Evolutionary conservation across 2,329 filamentous ascomycete species (phyloP), one percentile per base, ranked within the genome.

Genomic region (Colletotrichum eremochloae): DNA sequence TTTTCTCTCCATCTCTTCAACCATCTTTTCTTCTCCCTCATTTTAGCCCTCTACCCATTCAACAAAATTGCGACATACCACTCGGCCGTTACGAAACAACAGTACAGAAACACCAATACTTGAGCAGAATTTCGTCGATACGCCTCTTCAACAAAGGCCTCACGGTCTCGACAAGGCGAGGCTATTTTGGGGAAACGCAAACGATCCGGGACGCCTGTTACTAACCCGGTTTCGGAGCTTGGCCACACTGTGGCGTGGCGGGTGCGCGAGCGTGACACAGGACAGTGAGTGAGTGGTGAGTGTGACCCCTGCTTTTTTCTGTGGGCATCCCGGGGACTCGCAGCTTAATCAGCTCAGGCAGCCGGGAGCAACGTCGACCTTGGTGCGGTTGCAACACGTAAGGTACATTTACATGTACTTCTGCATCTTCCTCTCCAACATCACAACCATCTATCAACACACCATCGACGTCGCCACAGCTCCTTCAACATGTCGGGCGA

Each of bases 311-410:
- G 33, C 46, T 50, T 42, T 8, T 50, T 63, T 62, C 60, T 52
- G 60, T 52, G 60, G 60, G 60, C 44, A 67, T 62, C 57, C 31
- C 42, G 42, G 50, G 38, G 44, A 68, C 53, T 36, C 62, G 29
- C 36, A 42, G 69, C 69, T 72, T 68, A 72, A 58, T 72, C 66
- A 72, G 65, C 69, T 68, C 48, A 55, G 46, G 69, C 69, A 72
- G 38, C 69, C 69, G 69, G 40, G 63, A 68, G 65, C 69, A 63
- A 72, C 69, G 69, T 71, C 69, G 65, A 63, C 64, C 50, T 48
- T 64, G 18, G n/a, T 24, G 40, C 46, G 55, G 33, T 40, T 57
- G 46, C 50, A 62, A 67, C 64, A 42, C 38, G 55, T 53, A 52
- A 44, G 71, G 67, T 66, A 65, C 70, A 50, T 65, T 63, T 66